Evolutionary conservation across 2,329 filamentous ascomycete species (phyloP).

Genomic region (Colletotrichum tabaci): DNA sequence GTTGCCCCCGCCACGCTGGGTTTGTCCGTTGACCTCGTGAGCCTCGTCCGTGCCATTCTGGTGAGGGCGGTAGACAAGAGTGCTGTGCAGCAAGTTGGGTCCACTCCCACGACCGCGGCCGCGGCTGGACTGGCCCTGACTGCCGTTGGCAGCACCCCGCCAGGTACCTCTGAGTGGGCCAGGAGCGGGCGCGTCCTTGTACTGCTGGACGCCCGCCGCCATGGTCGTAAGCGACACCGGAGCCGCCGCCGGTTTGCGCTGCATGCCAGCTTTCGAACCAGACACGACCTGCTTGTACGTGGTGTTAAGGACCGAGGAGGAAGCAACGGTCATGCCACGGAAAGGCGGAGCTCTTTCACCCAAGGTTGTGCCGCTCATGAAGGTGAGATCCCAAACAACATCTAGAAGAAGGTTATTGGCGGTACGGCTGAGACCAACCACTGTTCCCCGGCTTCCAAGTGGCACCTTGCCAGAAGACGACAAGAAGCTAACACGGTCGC

Average conservation of each 20-base stretch:
- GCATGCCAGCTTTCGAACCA: conserved; percentile 71
- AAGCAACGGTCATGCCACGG: conserved; percentile 91
- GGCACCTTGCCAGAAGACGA: conserved; percentile 95
- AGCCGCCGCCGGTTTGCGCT: conserved; percentile 64
- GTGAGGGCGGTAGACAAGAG: conserved; percentile 65
- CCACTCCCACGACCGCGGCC: conserved; percentile 51
- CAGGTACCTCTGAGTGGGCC: conserved; percentile 68
- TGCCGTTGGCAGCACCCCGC: conserved; percentile 68
- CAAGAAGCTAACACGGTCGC: conserved; percentile 93
- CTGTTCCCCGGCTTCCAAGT: conserved; percentile 90
- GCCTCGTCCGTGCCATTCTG: conserved; percentile 48
- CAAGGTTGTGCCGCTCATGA: conserved; percentile 97
- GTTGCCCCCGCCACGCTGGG: conserved; percentile 45
- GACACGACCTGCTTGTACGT: conserved; percentile 85
- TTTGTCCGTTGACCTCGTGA: conserved; percentile 50
- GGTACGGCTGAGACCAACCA: conserved; percentile 94
- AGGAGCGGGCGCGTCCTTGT: conserved; percentile 69
- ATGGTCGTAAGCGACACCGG: conserved; percentile 67
- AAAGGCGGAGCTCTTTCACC: conserved; percentile 93
- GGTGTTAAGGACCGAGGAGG: conserved; percentile 90
- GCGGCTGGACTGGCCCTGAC: conserved; percentile 53
- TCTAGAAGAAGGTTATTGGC: conserved; percentile 87
- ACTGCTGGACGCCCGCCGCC: conserved; percentile 74
- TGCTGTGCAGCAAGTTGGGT: conserved; percentile 66
- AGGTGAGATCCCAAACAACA: conserved; percentile 92